A percentile compares a stretch with the other conserved stretches of the same genome.
Conservation (phyloP, 2,329 filamentous ascomycete species). For the Cladosporium oxysporum region DNA sequence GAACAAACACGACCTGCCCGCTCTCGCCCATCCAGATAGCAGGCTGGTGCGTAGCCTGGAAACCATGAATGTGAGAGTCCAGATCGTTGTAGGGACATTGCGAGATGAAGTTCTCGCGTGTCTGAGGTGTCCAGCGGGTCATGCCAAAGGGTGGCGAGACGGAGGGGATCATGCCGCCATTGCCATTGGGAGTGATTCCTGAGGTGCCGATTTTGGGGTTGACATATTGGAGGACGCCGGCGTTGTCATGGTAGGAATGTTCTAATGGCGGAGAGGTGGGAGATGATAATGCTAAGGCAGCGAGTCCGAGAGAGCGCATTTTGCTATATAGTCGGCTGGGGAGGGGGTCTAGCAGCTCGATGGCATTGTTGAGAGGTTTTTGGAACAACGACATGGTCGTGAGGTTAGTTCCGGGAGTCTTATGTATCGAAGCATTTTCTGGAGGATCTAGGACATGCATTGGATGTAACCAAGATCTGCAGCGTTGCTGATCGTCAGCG, state of each 20-base stretch:
- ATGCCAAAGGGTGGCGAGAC: constrained; percentile 49
- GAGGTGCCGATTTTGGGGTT: constrained; percentile 38
- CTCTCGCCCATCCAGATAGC: constrained; percentile 57
- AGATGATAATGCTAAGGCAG: neutral
- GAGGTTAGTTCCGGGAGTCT: neutral
- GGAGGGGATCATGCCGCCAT: constrained; percentile 37
- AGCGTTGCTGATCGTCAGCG: constrained; percentile 2
- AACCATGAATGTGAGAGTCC: constrained; percentile 49
- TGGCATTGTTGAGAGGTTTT: neutral
- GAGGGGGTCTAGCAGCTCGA: neutral
- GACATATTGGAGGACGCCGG: constrained; percentile 34
- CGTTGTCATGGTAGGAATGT: constrained; percentile 29
- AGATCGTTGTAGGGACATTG: constrained; percentile 51
- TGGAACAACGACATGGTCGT: constrained; percentile 10
- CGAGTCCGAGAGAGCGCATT: constrained; percentile 14
- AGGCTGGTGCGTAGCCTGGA: constrained; percentile 54
- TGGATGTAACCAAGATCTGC: constrained; percentile 16
- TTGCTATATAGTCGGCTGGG: neutral
- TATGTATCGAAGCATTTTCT: neutral
- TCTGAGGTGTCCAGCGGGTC: constrained; percentile 55
- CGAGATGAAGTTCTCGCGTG: constrained; percentile 50
- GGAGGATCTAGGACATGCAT: neutral
- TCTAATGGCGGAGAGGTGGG: neutral
- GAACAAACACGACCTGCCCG: constrained; percentile 48
- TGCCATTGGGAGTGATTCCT: constrained; percentile 37